Percentiles rank a stretch among this genome's conserved stretches.
Evolutionary conservation across 345 rosid species (phyloP).

Genomic region (Citrus cavaleriei): DNA sequence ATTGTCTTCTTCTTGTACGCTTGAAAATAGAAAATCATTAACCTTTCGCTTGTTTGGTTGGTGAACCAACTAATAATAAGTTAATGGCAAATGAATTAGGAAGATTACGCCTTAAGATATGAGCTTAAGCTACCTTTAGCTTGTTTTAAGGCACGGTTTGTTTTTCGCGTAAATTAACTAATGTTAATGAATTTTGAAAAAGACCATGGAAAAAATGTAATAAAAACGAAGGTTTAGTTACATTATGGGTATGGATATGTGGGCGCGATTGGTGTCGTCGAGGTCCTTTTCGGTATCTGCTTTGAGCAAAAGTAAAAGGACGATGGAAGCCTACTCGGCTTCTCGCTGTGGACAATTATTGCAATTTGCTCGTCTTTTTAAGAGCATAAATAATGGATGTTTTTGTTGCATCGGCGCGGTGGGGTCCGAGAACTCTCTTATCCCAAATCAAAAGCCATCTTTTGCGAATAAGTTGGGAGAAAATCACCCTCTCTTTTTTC

Average conservation of each 20-base stretch:
- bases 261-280: neutral
- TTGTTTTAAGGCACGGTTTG: neutral
- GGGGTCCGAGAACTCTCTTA: neutral
- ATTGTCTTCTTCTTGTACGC: neutral
- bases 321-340: neutral
- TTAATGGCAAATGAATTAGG: no score
- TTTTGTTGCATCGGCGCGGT: neutral
- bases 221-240: constrained; percentile 3
- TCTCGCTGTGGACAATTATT: constrained; percentile 3
- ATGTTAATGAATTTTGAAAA: neutral
- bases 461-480: neutral
- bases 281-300: neutral
- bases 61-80: neutral
- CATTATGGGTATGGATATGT: neutral
- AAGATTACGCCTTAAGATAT: no score
- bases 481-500: neutral
- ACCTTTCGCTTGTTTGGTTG: neutral
- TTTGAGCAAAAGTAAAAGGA: neutral
- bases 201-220: neutral
- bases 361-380: neutral
- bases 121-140: neutral
- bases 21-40: neutral
- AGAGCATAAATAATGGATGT: neutral
- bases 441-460: neutral
- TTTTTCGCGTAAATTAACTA: neutral